phyloP scores from a whole-genome alignment of 2,329 filamentous ascomycete genomes.

The Chalaropsis ovoidea region DNA sequence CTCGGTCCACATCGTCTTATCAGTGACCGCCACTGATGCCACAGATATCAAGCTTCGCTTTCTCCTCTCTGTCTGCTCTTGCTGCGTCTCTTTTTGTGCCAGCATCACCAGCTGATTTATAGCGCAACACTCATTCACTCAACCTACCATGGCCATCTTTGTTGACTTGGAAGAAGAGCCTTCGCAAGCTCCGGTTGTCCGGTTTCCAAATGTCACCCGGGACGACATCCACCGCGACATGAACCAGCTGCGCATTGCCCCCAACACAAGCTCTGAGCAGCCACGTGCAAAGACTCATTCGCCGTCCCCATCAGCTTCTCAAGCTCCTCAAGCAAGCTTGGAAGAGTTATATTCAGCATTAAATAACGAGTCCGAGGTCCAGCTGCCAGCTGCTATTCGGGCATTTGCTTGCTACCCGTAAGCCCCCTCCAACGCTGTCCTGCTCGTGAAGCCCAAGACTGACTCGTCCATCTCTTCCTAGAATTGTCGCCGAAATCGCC shows the following conservation, averaged over 20 bases:
- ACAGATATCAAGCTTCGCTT: neutral
- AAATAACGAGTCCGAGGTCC: constrained; percentile 19
- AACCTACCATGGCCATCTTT: constrained; percentile 27
- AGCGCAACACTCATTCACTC: neutral
- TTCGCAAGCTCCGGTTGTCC: constrained; percentile 22
- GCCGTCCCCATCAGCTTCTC: neutral
- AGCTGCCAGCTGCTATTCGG: constrained; percentile 19
- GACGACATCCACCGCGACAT: constrained; percentile 22
- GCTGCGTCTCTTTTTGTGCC: neutral
- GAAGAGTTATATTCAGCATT: constrained; percentile 22
- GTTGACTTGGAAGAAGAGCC: constrained; percentile 29
- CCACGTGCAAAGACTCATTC: neutral
- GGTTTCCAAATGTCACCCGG: constrained; percentile 17
- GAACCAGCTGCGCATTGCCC: constrained; percentile 13
- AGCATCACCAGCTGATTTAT: neutral
- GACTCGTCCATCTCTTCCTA: constrained; percentile 34
- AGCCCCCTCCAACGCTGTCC: constrained; percentile 13
- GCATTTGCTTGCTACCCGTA: constrained; percentile 36
- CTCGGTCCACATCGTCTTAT: constrained; percentile 12
- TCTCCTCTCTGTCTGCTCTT: neutral
- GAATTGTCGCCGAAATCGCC: constrained; percentile 66
- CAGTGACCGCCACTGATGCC: constrained; percentile 8
- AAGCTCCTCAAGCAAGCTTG: constrained; percentile 21
- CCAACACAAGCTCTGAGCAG: neutral
- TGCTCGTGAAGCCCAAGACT: neutral